Percentiles rank a stretch among this genome's conserved stretches.
Conservation (phyloP, 805 yeast species). For the Candida ipomoeae region DNA sequence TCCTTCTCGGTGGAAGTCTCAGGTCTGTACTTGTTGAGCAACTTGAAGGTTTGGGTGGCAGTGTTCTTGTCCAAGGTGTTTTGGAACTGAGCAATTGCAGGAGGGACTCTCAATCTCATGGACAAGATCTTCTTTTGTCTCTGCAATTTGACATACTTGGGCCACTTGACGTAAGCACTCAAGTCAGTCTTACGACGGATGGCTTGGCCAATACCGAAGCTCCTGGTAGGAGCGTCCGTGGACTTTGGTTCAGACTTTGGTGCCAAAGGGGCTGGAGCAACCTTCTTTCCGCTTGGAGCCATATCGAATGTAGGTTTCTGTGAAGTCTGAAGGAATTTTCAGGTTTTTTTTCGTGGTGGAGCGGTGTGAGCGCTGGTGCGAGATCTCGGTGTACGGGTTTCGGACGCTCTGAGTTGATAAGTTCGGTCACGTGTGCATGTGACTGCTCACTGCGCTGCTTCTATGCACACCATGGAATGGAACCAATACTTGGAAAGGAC, state of each 20-base stretch:
- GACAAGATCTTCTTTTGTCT: conserved; percentile 97
- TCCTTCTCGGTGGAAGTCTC: conserved; percentile 97
- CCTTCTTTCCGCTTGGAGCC: conserved; percentile 63
- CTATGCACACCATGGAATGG: too few relatives aligned
- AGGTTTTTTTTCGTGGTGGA: conserved; percentile 6
- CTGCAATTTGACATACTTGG: conserved; percentile 96
- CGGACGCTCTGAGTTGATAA: background rate
- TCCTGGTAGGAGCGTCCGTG: conserved; percentile 42
- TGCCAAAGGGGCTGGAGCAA: conserved; percentile 98
- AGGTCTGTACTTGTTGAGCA: conserved; percentile 98
- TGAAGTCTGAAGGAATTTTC: conserved; percentile 4
- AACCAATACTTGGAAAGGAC: too few relatives aligned
- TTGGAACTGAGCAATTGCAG: conserved; percentile 96
- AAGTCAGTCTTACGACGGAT: conserved; percentile 95
- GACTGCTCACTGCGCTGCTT: conserved; percentile 4
- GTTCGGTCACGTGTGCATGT: conserved; percentile 8
- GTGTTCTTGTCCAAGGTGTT: conserved; percentile 97
- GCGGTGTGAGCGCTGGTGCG: conserved; percentile 6
- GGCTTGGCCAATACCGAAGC: conserved; percentile 95
- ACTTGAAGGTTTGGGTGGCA: conserved; percentile 94
- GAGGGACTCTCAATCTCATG: conserved; percentile 98
- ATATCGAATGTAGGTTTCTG: conserved; percentile 18
- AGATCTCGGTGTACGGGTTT: conserved; percentile 14
- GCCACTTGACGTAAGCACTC: conserved; percentile 98
- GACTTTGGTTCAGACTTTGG: conserved; percentile 45